Base-by-base conservation (phyloP, 1,139 yeast species). In the Nakaseomyces uthaithaninus region DNA sequence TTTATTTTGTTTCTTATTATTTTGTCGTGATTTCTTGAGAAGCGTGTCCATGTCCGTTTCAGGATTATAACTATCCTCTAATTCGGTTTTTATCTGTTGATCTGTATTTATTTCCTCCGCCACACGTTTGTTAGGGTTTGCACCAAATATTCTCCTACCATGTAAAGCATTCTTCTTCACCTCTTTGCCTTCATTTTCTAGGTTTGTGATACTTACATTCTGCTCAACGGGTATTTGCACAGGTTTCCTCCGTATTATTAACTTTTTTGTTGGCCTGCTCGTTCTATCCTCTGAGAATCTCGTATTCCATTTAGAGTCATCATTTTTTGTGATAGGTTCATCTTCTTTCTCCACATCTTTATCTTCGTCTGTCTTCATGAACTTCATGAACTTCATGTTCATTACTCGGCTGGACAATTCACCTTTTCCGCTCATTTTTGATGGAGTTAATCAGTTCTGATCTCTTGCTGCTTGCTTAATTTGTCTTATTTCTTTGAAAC, bases 341-440 rank as follows among this genome's bases (percentile, higher is more conserved):
- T 27, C 18, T 4, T 57, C 49, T 25, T 64, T 69, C 33, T 67
- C 68, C 25, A 62, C 63, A 37, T 62, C 59, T 34, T 61, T 56
- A 33, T 58, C 64, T 40, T 60, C 63, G 41, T 60, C 64, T 38
- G 54, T 59, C 33, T 61, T 67, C 3, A 72, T 72, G 40, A 60
- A 63, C 47, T 64, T 63, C 80, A 74, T 75, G 60, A 75, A 75
- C 69, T 65, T 55, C 59, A 54, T 57, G 45, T 53, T 56, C 51
- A 72, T 63, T 66, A 70, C 71, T 34, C 61, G 51, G 30, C 54
- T 55, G 11, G 60, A 54, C 24, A 57, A 45, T 39, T 53, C 53
- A 11, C 60, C 61, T 34, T 47, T 49, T 18, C 53, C 51, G 33
- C 44, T 44, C 45, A 42, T 47, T 15, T 11, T 30, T 15, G n/a